phyloP scores from a whole-genome alignment of 805 yeast genomes.

The Candida tallmaniae region DNA sequence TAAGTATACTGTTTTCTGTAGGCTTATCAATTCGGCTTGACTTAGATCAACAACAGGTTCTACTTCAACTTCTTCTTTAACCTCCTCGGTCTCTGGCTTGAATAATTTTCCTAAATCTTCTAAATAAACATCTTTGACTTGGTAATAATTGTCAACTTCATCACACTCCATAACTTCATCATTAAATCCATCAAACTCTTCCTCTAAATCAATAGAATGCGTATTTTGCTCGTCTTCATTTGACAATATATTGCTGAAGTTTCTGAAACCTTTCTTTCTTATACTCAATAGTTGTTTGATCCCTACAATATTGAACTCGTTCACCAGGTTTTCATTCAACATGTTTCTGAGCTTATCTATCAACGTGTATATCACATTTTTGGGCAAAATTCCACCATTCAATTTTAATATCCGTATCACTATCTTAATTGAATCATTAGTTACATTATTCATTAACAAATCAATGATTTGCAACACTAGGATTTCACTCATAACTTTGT shows the following conservation, averaged over 20 bases:
- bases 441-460: constrained; percentile 35
- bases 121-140: constrained; percentile 41
- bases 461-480: constrained; percentile 32
- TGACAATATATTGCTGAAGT: constrained; percentile 7
- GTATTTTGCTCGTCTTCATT: constrained; percentile 3
- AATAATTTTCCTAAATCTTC: constrained; percentile 23
- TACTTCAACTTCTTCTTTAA: background rate
- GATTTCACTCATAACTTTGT: constrained; percentile 43
- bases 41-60: constrained; percentile 60
- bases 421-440: constrained; percentile 54
- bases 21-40: constrained; percentile 54
- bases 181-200: constrained; percentile 42
- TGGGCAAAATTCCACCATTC: constrained; percentile 51
- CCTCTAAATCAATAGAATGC: constrained; percentile 55
- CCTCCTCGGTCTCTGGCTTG: constrained; percentile 1
- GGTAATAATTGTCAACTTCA: constrained; percentile 46
- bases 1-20: constrained; percentile 73
- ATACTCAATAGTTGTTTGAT: constrained; percentile 47
- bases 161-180: constrained; percentile 38
- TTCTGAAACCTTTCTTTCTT: constrained; percentile 11
- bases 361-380: constrained; percentile 43
- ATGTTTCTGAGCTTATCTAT: constrained; percentile 58
- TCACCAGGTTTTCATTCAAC: constrained; percentile 49
- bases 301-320: constrained; percentile 38
- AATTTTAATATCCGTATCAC: constrained; percentile 46